Evolutionary conservation across 352 stramenopile genomes (phyloP).

Genomic region (Phytophthora sp.): DNA sequence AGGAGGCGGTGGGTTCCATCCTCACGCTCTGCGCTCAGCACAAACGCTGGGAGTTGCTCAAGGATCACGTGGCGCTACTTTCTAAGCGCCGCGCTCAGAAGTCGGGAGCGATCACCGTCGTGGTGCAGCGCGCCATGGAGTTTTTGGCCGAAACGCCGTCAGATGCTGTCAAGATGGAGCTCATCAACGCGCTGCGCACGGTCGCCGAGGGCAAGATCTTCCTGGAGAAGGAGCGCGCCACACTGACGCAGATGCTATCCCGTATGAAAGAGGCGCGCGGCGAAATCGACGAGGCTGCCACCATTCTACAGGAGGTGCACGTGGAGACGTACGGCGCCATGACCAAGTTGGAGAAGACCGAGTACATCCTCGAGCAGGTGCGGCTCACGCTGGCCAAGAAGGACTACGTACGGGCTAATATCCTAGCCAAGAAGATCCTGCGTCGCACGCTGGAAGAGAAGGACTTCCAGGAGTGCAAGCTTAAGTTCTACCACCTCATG

Average conservation of each 20-base stretch:
- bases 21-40: constrained; percentile 80
- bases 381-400: constrained; percentile 96
- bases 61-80: constrained; percentile 85
- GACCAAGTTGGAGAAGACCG: constrained; percentile 98
- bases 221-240: constrained; percentile 96
- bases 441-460: constrained; percentile 93
- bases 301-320: constrained; percentile 97
- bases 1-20: constrained; percentile 75
- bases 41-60: constrained; percentile 91
- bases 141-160: constrained; percentile 78
- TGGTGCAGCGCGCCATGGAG: constrained; percentile 88
- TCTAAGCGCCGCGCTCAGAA: constrained; percentile 91
- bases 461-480: constrained; percentile 95
- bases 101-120: constrained; percentile 81
- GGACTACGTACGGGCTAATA: constrained; percentile 96
- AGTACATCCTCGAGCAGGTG: constrained; percentile 99
- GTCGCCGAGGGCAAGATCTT: constrained; percentile 98
- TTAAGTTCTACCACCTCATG: constrained; percentile 97
- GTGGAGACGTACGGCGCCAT: constrained; percentile 99
- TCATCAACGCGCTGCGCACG: constrained; percentile 94
- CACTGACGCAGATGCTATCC: constrained; percentile 92
- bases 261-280: constrained; percentile 93
- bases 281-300: constrained; percentile 92
- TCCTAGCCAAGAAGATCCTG: constrained; percentile 97
- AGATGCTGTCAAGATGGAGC: constrained; percentile 88